These are phyloP conservation scores for Fusarium clavum DNA, from an alignment of 2,329 filamentous ascomycete species.

Conservation along the genomic window DNA sequence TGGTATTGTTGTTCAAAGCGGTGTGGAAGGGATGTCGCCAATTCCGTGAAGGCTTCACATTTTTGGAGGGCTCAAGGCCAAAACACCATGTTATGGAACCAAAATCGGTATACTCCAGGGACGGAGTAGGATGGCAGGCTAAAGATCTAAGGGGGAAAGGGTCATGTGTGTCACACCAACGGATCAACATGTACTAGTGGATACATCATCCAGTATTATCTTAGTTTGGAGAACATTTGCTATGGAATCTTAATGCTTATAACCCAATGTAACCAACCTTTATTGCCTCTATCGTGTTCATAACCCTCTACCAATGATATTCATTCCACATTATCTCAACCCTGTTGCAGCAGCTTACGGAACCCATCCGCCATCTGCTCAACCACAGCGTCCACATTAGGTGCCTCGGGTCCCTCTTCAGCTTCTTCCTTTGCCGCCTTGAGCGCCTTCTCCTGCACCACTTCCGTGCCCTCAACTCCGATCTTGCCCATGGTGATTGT, in stretches of 20 bases:
- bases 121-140: neutral
- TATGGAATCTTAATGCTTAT: conserved; percentile 10
- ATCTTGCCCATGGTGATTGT: conserved; percentile 58
- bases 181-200: neutral
- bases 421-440: conserved; percentile 46
- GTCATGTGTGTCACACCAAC: neutral
- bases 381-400: conserved; percentile 58
- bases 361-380: conserved; percentile 56
- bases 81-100: neutral
- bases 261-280: neutral
- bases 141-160: neutral
- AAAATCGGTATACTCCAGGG: neutral
- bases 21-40: neutral
- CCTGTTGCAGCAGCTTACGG: conserved; percentile 48
- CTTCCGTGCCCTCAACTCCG: conserved; percentile 48
- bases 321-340: neutral
- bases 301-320: neutral
- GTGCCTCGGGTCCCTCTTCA: conserved; percentile 51
- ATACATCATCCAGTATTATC: neutral
- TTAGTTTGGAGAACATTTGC: conserved; percentile 17
- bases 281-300: neutral
- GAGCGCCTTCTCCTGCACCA: conserved; percentile 41
- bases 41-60: neutral
- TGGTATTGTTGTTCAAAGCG: neutral
- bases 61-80: conserved; percentile 12